phyloP scores from a whole-genome alignment of 257 asterid species.

The Lycium ferocissimum region DNA sequence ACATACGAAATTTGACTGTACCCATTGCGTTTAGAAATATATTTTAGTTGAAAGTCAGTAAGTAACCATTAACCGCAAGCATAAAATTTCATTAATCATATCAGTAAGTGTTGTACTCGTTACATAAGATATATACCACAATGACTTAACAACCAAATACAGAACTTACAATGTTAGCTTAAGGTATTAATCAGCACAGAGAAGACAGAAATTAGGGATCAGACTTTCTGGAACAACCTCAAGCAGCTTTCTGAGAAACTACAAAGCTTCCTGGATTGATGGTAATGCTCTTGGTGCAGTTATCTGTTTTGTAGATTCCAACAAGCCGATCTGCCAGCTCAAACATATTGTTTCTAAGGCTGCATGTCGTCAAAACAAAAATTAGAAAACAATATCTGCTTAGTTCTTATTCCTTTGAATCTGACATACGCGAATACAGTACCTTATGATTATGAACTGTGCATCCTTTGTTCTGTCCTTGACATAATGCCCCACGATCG shows the following conservation, averaged over 20 bases:
- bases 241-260: conserved; percentile 69
- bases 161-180: background rate
- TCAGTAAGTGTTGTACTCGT: background rate
- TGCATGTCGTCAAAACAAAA: conserved; percentile 42
- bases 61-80: background rate
- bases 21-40: background rate
- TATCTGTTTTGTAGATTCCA: conserved; percentile 94
- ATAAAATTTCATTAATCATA: conserved; percentile 9
- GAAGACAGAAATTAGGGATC: background rate
- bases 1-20: background rate
- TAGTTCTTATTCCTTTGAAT: background rate
- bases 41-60: background rate
- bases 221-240: conserved; percentile 33
- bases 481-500: conserved; percentile 97
- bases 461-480: conserved; percentile 99
- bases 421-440: background rate
- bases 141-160: background rate
- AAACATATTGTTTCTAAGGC: conserved; percentile 95
- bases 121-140: background rate
- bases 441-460: conserved; percentile 96
- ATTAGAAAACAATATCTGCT: background rate
- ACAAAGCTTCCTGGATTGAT: conserved; percentile 95
- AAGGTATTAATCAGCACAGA: background rate
- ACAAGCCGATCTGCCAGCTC: conserved; percentile 96
- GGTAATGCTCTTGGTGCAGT: conserved; percentile 93